A percentile compares a stretch with the other conserved stretches of the same genome.
Conservation (phyloP, 1,284 basidiomycete genomes). For the Fomitiporia mediterranea region DNA sequence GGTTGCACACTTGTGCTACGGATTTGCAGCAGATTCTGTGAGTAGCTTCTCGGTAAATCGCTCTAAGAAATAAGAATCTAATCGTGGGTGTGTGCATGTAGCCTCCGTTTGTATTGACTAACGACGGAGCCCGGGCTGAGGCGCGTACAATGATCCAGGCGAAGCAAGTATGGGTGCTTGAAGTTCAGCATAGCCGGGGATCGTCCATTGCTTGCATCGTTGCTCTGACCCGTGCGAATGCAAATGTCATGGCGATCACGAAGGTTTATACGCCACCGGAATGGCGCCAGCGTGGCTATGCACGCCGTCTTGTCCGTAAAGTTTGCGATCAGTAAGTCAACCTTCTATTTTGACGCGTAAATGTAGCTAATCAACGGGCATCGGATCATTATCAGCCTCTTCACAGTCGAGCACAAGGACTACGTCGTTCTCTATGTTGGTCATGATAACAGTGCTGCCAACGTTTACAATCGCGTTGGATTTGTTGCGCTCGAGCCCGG, state of each 20-base stretch:
- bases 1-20: slow-evolving; percentile 46
- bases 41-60: slow-evolving; percentile 26
- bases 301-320: slow-evolving; percentile 49
- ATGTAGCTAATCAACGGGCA: neutral
- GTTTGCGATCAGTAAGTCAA: slow-evolving; percentile 44
- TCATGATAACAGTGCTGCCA: slow-evolving; percentile 47
- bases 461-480: slow-evolving; percentile 58
- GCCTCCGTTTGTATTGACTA: slow-evolving; percentile 50
- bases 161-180: slow-evolving; percentile 56
- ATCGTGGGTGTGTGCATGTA: slow-evolving; percentile 24
- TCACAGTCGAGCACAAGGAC: slow-evolving; percentile 33
- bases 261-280: slow-evolving; percentile 57
- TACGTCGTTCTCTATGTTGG: slow-evolving; percentile 51
- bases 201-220: slow-evolving; percentile 56
- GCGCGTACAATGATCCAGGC: slow-evolving; percentile 45
- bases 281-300: slow-evolving; percentile 49
- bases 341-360: neutral
- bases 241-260: slow-evolving; percentile 51
- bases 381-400: slow-evolving; percentile 27
- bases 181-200: slow-evolving; percentile 25
- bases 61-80: slow-evolving; percentile 5
- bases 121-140: slow-evolving; percentile 42
- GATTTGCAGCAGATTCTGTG: slow-evolving; percentile 56
- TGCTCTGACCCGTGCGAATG: slow-evolving; percentile 53
- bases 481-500: slow-evolving; percentile 44